These are phyloP conservation scores for Aspergillus novofumigatus DNA, from an alignment of 2,329 filamentous ascomycete genomes.

Conservation along the genomic window DNA sequence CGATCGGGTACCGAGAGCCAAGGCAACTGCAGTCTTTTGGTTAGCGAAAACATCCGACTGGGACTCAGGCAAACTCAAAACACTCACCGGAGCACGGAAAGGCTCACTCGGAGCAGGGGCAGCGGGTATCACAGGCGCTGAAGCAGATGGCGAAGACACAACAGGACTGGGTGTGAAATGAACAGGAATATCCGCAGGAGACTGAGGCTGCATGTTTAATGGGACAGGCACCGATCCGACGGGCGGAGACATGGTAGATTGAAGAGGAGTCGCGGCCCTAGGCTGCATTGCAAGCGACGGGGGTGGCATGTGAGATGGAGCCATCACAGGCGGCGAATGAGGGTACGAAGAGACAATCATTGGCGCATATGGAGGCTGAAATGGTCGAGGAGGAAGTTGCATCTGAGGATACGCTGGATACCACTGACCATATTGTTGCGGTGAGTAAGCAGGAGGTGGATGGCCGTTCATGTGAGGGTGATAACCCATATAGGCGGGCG, in stretches of 20 bases:
- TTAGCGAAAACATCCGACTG: conserved; percentile 8
- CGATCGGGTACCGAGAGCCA: conserved; percentile 56
- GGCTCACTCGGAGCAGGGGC: conserved; percentile 35
- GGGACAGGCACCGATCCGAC: conserved; percentile 24
- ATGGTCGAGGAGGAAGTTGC: conserved; percentile 38
- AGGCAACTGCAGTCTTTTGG: conserved; percentile 43
- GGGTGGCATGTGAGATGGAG: conserved; percentile 33
- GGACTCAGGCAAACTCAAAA: background rate
- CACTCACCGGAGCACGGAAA: conserved; percentile 48
- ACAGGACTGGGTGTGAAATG: conserved; percentile 28
- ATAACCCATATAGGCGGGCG: conserved; percentile 56
- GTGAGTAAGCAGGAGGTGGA: conserved; percentile 42
- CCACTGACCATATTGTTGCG: conserved; percentile 45
- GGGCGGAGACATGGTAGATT: conserved; percentile 33
- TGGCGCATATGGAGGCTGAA: conserved; percentile 39
- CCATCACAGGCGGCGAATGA: conserved; percentile 38
- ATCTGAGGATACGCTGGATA: conserved; percentile 41
- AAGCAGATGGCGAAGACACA: conserved; percentile 28
- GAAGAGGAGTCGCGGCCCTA: conserved; percentile 35
- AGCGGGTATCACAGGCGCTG: conserved; percentile 21
- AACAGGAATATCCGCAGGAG: conserved; percentile 18
- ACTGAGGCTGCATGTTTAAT: conserved; percentile 28
- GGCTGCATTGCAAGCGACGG: conserved; percentile 35
- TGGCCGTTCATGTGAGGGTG: conserved; percentile 57
- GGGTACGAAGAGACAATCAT: conserved; percentile 44